A percentile compares a stretch with the other conserved stretches of the same genome.
Evolutionary conservation across 306 rosid species (phyloP).

Genomic region (Cucumis melo): DNA sequence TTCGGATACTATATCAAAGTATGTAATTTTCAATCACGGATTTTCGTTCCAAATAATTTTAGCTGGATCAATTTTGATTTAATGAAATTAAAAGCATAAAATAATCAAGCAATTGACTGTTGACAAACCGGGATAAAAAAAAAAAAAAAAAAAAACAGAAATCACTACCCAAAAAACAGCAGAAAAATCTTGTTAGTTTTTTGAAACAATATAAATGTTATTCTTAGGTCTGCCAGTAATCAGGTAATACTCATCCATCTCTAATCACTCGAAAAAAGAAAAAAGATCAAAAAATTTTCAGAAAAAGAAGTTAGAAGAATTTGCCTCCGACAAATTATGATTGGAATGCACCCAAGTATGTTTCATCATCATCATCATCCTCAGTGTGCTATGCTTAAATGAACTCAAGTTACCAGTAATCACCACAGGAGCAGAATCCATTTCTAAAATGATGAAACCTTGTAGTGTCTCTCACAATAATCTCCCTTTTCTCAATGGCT

Average conservation of each 20-base stretch:
- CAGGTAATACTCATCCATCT: no score
- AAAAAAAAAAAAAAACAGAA: background rate
- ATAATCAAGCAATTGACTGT: background rate
- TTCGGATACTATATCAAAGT: no score
- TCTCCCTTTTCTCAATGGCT: constrained; percentile 63
- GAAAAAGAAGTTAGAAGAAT: no score
- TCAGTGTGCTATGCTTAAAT: no score
- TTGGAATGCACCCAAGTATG: no score
- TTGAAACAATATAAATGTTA: background rate
- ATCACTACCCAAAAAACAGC: background rate
- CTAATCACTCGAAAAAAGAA: no score
- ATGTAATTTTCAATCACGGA: no score
- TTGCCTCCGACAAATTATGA: no score
- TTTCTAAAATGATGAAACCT: constrained; percentile 80
- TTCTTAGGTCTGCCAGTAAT: background rate
- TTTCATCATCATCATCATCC: background rate
- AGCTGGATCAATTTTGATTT: no score
- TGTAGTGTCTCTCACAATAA: constrained; percentile 66
- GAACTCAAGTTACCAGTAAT: constrained; percentile 47
- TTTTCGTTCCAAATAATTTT: no score
- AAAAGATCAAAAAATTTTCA: no score
- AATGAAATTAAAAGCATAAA: no score
- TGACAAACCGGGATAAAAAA: background rate
- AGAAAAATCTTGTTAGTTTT: background rate
- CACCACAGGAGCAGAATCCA: constrained; percentile 70